Evolutionary conservation across 805 yeast species (phyloP).

Genomic region (Candida saitoana): DNA sequence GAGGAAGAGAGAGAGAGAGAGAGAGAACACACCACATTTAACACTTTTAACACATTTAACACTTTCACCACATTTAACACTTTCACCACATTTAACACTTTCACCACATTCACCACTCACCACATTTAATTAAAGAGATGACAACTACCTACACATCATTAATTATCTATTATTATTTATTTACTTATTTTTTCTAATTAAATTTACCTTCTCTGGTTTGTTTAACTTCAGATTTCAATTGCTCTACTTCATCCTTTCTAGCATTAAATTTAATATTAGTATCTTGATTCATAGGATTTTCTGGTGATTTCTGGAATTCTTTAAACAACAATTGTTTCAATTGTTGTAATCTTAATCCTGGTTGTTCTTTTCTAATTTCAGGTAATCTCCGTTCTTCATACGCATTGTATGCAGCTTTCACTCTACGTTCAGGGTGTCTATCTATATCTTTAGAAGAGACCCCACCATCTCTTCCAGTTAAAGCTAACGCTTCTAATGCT

Average conservation of each 20-base stretch:
- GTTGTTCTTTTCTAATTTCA: slow-evolving; percentile 67
- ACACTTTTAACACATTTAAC: no score
- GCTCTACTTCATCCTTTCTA: slow-evolving; percentile 43
- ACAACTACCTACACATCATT: no score
- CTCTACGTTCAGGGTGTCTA: slow-evolving; percentile 85
- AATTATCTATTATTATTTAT: no score
- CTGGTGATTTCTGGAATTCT: slow-evolving; percentile 77
- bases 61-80: no score
- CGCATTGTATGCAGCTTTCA: slow-evolving; percentile 73
- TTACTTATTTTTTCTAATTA: slow-evolving; percentile 7
- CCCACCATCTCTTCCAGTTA: slow-evolving; percentile 55
- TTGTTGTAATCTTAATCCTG: slow-evolving; percentile 78
- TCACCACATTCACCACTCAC: no score
- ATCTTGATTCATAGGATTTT: slow-evolving; percentile 80
- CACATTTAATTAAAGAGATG: background rate
- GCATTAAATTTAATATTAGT: slow-evolving; percentile 65
- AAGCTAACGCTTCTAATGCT: slow-evolving; percentile 72
- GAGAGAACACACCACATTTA: background rate
- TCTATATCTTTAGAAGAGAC: slow-evolving; percentile 63
- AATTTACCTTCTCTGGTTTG: slow-evolving; percentile 44
- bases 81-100: no score
- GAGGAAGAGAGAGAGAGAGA: no score
- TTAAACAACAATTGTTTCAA: slow-evolving; percentile 67
- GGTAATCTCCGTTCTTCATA: slow-evolving; percentile 71
- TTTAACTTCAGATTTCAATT: slow-evolving; percentile 46